Base-by-base conservation (phyloP, 805 yeast genomes). In the Candida michaelii region DNA sequence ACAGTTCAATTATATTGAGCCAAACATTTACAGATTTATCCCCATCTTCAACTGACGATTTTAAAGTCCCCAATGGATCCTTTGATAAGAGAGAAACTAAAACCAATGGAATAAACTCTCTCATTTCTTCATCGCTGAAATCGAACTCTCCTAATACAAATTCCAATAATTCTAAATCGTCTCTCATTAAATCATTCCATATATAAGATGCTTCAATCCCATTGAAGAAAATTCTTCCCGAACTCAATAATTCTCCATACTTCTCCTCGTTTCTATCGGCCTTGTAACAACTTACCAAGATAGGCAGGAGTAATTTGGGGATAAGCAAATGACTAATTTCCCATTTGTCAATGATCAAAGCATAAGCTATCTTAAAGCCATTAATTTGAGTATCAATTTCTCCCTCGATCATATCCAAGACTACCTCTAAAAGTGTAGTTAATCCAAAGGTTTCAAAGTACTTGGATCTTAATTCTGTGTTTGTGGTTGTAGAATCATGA, bases 331-430 rank as follows among this genome's bases (percentile, higher is more conserved):
- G 79, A 10, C 97, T 95, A 31, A 93, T 82, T 61, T 93, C 99
- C 98, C 98, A 93, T 47, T 89, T 79, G 56, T 93, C 98, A 82
- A 90, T 78, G 3, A 90, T 71, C 0, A 93, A 79, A 3, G 69
- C 55, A 13, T 83, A 65, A 1, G 88, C 74, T 5, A 91, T 82
- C 38, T 74, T 78, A 53, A 80, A 80, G 0, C 85, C 81, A 16
- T 71, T 75, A 1, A 78, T 64, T 21, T 66, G 66, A 42, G 61
- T 72, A 12, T 49, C 62, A 27, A 49, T 53, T 5, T 53, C 41
- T 40, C 73, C 65, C 2, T 40, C 29, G 13, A 85, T 61, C 45
- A 77, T 59, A 5, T 69, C 69, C 27, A 77, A 59, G 10, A 93
- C 58, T 0, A 89, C 89, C 2, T 62, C 52, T 0, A 72, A 54